Conservation (phyloP, 2,329 filamentous ascomycete species). For the Cladosporium sp. region DNA sequence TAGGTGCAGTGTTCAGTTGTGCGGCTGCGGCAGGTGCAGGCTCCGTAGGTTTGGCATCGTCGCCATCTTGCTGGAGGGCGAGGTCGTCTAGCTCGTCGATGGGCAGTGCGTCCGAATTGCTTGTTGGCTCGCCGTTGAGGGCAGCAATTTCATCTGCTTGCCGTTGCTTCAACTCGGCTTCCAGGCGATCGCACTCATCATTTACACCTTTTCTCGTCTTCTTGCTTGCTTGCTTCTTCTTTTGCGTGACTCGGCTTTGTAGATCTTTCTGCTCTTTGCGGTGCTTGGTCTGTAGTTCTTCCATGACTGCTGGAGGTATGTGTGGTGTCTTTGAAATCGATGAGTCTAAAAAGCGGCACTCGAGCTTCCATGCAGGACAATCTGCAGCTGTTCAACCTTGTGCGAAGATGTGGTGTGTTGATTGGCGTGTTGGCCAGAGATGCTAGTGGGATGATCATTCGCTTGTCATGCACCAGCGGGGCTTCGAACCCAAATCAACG, state of each 20-base stretch:
- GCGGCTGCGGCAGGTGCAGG: background rate
- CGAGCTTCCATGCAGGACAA: background rate
- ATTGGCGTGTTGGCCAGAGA: background rate
- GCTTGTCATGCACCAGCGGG: background rate
- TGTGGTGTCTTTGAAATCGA: background rate
- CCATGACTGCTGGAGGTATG: conserved; percentile 45
- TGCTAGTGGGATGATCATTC: background rate
- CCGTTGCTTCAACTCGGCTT: conserved; percentile 51
- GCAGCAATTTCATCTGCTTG: conserved; percentile 50
- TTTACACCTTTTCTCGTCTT: conserved; percentile 59
- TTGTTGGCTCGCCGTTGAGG: conserved; percentile 34
- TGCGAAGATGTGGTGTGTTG: background rate
- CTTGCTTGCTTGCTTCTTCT: conserved; percentile 96
- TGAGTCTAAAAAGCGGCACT: background rate
- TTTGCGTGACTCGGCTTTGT: conserved; percentile 79
- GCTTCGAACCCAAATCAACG: too few relatives aligned
- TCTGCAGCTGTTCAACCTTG: background rate
- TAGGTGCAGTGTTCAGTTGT: background rate
- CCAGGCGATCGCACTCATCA: conserved; percentile 58
- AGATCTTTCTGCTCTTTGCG: conserved; percentile 86
- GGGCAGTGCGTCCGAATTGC: background rate
- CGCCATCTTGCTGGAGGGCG: background rate
- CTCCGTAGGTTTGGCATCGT: background rate
- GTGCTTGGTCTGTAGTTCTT: conserved; percentile 74
- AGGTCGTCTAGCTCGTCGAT: conserved; percentile 9